A percentile compares a stretch with the other conserved stretches of the same genome.
Conservation (phyloP, 495 filamentous ascomycete genomes). For the Schizothecium vesticola region DNA sequence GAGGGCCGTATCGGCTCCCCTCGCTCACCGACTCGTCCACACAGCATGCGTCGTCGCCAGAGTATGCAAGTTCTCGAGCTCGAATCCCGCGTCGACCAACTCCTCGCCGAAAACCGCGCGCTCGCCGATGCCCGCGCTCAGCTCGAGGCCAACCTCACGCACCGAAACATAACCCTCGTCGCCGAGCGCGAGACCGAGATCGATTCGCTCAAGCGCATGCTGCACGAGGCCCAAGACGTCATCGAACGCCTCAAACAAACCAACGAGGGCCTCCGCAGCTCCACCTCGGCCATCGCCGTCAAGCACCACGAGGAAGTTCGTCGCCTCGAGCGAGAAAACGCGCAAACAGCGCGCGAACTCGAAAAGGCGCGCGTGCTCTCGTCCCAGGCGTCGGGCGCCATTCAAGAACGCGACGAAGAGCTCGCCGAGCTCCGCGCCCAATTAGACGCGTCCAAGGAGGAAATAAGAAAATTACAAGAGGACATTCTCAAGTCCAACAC, state of each 20-base stretch:
- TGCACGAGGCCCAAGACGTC: slow-evolving; percentile 75
- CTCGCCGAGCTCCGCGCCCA: slow-evolving; percentile 70
- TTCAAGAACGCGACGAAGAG: slow-evolving; percentile 77
- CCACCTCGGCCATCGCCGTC: slow-evolving; percentile 67
- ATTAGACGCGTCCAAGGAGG: slow-evolving; percentile 68
- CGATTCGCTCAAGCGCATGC: slow-evolving; percentile 65
- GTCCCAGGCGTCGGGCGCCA: slow-evolving; percentile 52
- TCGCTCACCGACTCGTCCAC: slow-evolving; percentile 88
- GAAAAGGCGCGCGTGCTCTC: slow-evolving; percentile 54
- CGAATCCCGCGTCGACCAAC: slow-evolving; percentile 65
- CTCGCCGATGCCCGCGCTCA: slow-evolving; percentile 66
- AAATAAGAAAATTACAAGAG: slow-evolving; percentile 74
- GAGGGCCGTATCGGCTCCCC: slow-evolving; percentile 82
- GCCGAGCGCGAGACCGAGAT: slow-evolving; percentile 74
- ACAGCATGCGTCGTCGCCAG: slow-evolving; percentile 89
- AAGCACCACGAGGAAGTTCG: slow-evolving; percentile 60
- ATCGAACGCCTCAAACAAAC: slow-evolving; percentile 69
- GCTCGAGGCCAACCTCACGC: slow-evolving; percentile 50
- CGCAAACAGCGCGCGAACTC: slow-evolving; percentile 55
- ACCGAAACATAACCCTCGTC: slow-evolving; percentile 41
- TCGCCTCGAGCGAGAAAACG: slow-evolving; percentile 50
- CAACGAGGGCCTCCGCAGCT: slow-evolving; percentile 71
- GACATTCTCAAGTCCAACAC: slow-evolving; percentile 56
- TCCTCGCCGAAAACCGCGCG: slow-evolving; percentile 72
- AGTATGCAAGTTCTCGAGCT: slow-evolving; percentile 95